phyloP scores from a whole-genome alignment of 208 protist genomes.

The Wallacemonas rigidus region DNA sequence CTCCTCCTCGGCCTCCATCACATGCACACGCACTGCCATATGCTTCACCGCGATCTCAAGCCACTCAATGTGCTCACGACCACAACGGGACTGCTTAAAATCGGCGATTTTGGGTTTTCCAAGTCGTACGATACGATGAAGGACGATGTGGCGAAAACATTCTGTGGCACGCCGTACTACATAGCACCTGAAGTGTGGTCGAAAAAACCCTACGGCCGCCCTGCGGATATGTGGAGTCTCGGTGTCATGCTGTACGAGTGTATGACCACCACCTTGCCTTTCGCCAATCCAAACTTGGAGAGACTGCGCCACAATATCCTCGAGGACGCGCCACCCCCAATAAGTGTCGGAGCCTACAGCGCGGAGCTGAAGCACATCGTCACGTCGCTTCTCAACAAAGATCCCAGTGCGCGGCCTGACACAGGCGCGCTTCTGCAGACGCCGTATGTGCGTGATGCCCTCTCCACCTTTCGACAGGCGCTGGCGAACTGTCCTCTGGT shows the following conservation, averaged over 20 bases:
- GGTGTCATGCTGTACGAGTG: conserved; percentile 52
- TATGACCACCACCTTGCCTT: conserved; percentile 39
- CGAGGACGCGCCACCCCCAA: conserved; percentile 17
- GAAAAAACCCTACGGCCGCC: conserved; percentile 29
- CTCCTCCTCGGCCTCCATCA: conserved; percentile 58
- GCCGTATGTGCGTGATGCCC: conserved; percentile 27
- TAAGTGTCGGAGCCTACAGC: conserved; percentile 26
- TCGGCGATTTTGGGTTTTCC: conserved; percentile 70
- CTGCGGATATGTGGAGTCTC: conserved; percentile 57
- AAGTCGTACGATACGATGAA: conserved; percentile 44
- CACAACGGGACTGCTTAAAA: conserved; percentile 55
- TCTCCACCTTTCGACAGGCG: conserved; percentile 29
- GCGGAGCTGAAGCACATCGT: conserved; percentile 27
- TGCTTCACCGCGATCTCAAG: conserved; percentile 78
- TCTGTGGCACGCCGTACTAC: conserved; percentile 67
- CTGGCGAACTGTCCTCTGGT: conserved; percentile 24
- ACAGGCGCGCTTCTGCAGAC: conserved; percentile 29
- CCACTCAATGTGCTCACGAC: conserved; percentile 61
- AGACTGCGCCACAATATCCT: conserved; percentile 33
- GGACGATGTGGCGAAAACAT: conserved; percentile 43
- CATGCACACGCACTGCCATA: conserved; percentile 50
- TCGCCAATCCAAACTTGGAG: conserved; percentile 27
- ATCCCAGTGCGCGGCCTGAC: conserved; percentile 32
- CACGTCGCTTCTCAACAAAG: conserved; percentile 33
- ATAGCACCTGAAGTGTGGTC: conserved; percentile 68